These are phyloP conservation scores for Colletotrichum spinosum DNA, from an alignment of 2,329 filamentous ascomycete species.

Conservation along the genomic window DNA sequence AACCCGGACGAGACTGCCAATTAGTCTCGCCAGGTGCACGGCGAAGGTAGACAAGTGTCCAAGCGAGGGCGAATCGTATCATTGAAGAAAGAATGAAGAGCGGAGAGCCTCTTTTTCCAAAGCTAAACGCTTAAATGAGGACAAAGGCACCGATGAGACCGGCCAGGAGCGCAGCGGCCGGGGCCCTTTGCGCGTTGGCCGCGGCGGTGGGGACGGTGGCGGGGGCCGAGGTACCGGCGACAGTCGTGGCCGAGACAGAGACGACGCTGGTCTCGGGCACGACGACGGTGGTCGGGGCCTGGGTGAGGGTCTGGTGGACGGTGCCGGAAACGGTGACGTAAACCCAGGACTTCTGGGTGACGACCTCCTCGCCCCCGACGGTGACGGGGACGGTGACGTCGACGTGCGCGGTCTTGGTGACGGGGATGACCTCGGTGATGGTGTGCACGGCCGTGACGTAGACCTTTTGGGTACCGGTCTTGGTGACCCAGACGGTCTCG, in stretches of 20 bases:
- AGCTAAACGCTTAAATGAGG: conserved; percentile 45
- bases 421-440: conserved; percentile 53
- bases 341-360: conserved; percentile 49
- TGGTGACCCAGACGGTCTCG: conserved; percentile 50
- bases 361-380: conserved; percentile 45
- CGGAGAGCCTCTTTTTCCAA: background rate
- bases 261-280: conserved; percentile 46
- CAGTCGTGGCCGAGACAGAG: conserved; percentile 42
- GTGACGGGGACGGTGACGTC: conserved; percentile 54
- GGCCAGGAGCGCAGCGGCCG: conserved; percentile 50
- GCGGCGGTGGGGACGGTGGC: conserved; percentile 44
- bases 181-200: conserved; percentile 47
- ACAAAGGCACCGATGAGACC: conserved; percentile 52
- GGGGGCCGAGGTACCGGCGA: conserved; percentile 38
- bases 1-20: background rate
- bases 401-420: conserved; percentile 53
- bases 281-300: conserved; percentile 44
- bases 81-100: background rate
- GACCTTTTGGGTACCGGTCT: conserved; percentile 56
- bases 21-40: background rate
- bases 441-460: conserved; percentile 49
- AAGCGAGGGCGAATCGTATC: background rate
- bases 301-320: conserved; percentile 40
- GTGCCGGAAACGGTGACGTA: conserved; percentile 44
- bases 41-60: background rate